phyloP scores from a whole-genome alignment of 1,284 basidiomycete species.

The Leucocoprinus gongylophorus region DNA sequence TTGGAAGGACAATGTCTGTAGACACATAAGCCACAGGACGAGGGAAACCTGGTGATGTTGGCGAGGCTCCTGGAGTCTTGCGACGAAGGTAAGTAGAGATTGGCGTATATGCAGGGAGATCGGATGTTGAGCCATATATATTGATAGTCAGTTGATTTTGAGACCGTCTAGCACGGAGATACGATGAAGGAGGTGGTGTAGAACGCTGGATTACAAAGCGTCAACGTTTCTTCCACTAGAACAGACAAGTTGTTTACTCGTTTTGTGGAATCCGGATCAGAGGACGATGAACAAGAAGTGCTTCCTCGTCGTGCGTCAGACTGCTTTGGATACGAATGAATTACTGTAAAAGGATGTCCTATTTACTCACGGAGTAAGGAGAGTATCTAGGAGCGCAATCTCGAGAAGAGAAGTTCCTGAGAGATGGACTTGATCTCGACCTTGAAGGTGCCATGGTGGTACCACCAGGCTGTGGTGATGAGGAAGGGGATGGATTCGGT shows the following conservation, averaged over 20 bases:
- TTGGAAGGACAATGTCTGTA: constrained; percentile 51
- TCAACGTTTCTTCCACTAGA: neutral
- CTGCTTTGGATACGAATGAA: constrained; percentile 20
- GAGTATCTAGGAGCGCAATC: constrained; percentile 48
- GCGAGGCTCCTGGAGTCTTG: constrained; percentile 66
- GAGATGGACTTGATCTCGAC: constrained; percentile 38
- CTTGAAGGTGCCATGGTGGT: constrained; percentile 26
- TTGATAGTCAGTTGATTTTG: constrained; percentile 36
- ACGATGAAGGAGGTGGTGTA: constrained; percentile 42
- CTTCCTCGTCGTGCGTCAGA: constrained; percentile 36
- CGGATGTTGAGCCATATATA: constrained; percentile 38
- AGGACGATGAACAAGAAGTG: constrained; percentile 36
- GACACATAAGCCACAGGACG: constrained; percentile 34
- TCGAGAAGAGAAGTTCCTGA: constrained; percentile 38
- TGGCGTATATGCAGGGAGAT: constrained; percentile 50
- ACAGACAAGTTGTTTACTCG: constrained; percentile 25
- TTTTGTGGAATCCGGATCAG: constrained; percentile 33
- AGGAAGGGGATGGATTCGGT: constrained; percentile 23
- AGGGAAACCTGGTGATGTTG: constrained; percentile 57
- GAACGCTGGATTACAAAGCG: constrained; percentile 17
- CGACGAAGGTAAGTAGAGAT: constrained; percentile 73
- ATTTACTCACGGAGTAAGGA: constrained; percentile 54
- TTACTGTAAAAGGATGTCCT: constrained; percentile 1
- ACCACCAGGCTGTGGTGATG: constrained; percentile 24
- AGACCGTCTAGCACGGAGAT: constrained; percentile 32